Conservation (phyloP, 2,329 filamentous ascomycete genomes). For the Hymenoscyphus occultus region DNA sequence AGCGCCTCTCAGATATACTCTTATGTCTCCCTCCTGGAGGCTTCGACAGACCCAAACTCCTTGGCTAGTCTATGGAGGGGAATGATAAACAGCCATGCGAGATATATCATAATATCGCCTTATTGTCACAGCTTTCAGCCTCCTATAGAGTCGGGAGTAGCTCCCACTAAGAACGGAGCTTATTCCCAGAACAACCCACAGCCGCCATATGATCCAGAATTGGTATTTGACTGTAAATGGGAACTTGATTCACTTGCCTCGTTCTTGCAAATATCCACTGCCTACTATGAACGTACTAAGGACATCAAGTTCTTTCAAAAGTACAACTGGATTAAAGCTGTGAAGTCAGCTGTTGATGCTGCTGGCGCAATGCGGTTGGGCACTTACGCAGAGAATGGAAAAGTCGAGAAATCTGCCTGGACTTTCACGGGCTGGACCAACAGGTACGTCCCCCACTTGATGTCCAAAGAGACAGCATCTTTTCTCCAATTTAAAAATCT, state of each 20-base stretch:
- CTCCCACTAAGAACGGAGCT: conserved; percentile 58
- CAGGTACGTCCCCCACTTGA: conserved; percentile 33
- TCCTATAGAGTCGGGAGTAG: conserved; percentile 68
- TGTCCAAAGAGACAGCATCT: not conserved
- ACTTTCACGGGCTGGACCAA: conserved; percentile 73
- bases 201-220: conserved; percentile 63
- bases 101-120: conserved; percentile 67
- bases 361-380: conserved; percentile 68
- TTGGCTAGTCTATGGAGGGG: conserved; percentile 67
- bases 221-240: conserved; percentile 95
- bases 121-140: conserved; percentile 93
- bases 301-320: conserved; percentile 72
- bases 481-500: too few species aligned
- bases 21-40: conserved; percentile 60
- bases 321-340: conserved; percentile 67
- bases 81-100: conserved; percentile 66
- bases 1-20: conserved; percentile 74
- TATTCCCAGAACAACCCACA: conserved; percentile 57
- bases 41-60: conserved; percentile 52
- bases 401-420: conserved; percentile 60
- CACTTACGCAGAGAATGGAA: conserved; percentile 64
- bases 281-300: conserved; percentile 71
- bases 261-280: conserved; percentile 75
- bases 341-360: conserved; percentile 66
- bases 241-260: conserved; percentile 87